A percentile compares a stretch with the other conserved stretches of the same genome.
phyloP scores from a whole-genome alignment of 257 asterid species.

The Solanum pinnatisectum region DNA sequence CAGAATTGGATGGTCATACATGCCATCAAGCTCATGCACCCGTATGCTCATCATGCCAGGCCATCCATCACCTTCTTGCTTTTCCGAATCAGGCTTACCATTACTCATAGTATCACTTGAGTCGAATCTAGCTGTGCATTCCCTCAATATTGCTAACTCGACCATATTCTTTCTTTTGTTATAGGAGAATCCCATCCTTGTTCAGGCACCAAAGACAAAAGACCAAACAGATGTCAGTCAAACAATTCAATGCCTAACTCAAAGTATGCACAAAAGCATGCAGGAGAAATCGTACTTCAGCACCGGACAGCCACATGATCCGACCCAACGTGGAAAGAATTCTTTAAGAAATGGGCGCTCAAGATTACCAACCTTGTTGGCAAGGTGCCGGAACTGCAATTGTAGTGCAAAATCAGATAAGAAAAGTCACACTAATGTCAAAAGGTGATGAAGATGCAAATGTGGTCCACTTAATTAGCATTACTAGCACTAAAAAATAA shows the following conservation, averaged over 20 bases:
- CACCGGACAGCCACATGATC: slow-evolving; percentile 97
- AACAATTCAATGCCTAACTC: slow-evolving; percentile 7
- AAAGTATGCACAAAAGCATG: slow-evolving; percentile 11
- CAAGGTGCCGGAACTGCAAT: slow-evolving; percentile 92
- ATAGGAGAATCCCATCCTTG: slow-evolving; percentile 94
- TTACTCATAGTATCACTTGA: slow-evolving; percentile 38
- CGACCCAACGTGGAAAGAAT: slow-evolving; percentile 99
- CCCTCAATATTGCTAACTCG: slow-evolving; percentile 86
- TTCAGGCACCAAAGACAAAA: slow-evolving; percentile 13
- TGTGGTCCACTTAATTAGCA: not conserved
- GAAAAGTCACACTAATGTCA: not conserved
- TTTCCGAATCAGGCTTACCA: slow-evolving; percentile 64
- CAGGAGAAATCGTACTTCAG: slow-evolving; percentile 55
- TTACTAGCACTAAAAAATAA: not conserved
- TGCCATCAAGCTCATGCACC: slow-evolving; percentile 95
- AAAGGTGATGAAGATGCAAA: not conserved
- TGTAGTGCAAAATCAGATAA: not conserved
- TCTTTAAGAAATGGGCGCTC: slow-evolving; percentile 99
- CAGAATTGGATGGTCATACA: slow-evolving; percentile 96
- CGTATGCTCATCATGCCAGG: slow-evolving; percentile 99
- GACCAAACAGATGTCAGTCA: slow-evolving; percentile 22
- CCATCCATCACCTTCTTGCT: slow-evolving; percentile 89
- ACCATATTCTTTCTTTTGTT: slow-evolving; percentile 93
- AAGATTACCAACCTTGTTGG: slow-evolving; percentile 94
- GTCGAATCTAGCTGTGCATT: slow-evolving; percentile 81